Percentiles rank a stretch among this genome's conserved stretches.
Evolutionary conservation across 495 filamentous ascomycete species (phyloP).

Genomic region (Daldinia grandis): DNA sequence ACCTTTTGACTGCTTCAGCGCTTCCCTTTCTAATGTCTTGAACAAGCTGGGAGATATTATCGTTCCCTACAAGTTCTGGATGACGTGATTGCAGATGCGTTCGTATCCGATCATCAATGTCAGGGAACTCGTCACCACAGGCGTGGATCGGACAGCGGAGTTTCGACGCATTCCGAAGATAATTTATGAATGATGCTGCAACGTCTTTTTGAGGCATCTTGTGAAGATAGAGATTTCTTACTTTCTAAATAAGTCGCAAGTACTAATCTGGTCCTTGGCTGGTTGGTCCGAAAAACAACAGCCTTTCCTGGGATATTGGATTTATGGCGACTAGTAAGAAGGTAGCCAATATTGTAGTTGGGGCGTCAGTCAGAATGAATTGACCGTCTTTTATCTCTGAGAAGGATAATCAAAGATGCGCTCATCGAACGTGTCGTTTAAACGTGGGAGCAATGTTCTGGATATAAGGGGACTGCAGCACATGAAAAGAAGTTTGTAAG

Average conservation of each 20-base stretch:
- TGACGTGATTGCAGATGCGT: slow-evolving; percentile 33
- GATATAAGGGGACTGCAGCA: not conserved
- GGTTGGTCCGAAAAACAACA: not conserved
- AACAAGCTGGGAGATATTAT: slow-evolving; percentile 29
- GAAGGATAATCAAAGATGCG: slow-evolving; percentile 9
- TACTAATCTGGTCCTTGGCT: not conserved
- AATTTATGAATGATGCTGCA: slow-evolving; percentile 32
- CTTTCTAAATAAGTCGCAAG: not conserved
- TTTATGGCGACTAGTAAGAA: not conserved
- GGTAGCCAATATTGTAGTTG: not conserved
- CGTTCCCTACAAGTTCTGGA: slow-evolving; percentile 22
- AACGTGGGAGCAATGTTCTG: not conserved
- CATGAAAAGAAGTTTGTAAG: slow-evolving; percentile 1
- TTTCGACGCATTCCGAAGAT: slow-evolving; percentile 34
- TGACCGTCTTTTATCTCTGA: slow-evolving; percentile 26
- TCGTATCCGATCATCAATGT: slow-evolving; percentile 36
- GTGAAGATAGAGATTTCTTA: not conserved
- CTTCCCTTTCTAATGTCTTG: slow-evolving; percentile 32
- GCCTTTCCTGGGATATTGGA: not conserved
- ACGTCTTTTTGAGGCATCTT: slow-evolving; percentile 42
- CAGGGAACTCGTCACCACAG: slow-evolving; percentile 30
- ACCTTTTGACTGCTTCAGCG: slow-evolving; percentile 25
- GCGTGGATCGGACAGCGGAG: slow-evolving; percentile 22
- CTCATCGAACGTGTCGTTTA: slow-evolving; percentile 10
- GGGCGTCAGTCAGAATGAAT: slow-evolving; percentile 17